These are phyloP conservation scores for Phytophthora capsici DNA, from an alignment of 352 stramenopile genomes.

Conservation along the genomic window DNA sequence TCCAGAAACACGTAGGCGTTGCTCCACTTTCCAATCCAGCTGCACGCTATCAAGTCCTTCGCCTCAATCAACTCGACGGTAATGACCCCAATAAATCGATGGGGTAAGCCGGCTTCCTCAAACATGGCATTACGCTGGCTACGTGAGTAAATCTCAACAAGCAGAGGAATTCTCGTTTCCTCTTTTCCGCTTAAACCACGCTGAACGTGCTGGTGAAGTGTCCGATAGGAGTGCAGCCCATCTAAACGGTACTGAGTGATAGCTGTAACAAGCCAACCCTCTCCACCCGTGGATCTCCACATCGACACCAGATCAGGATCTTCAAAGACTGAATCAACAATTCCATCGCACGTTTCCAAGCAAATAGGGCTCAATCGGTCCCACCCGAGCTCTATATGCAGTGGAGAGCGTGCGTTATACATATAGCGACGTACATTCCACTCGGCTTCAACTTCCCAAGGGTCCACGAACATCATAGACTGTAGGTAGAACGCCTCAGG, in stretches of 20 bases:
- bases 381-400: slow-evolving; percentile 79
- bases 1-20: slow-evolving; percentile 82
- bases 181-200: slow-evolving; percentile 51
- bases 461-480: slow-evolving; percentile 85
- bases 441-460: slow-evolving; percentile 83
- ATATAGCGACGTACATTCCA: slow-evolving; percentile 70
- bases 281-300: slow-evolving; percentile 73
- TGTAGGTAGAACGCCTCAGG: slow-evolving; percentile 44
- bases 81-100: slow-evolving; percentile 77
- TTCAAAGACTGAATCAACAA: slow-evolving; percentile 67
- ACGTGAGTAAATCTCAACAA: slow-evolving; percentile 73
- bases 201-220: slow-evolving; percentile 38
- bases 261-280: slow-evolving; percentile 83
- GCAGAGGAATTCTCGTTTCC: slow-evolving; percentile 52
- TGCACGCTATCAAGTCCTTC: slow-evolving; percentile 73
- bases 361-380: slow-evolving; percentile 75
- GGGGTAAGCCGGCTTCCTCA: slow-evolving; percentile 70
- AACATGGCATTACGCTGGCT: slow-evolving; percentile 85
- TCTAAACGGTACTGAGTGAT: slow-evolving; percentile 84
- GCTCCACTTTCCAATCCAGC: slow-evolving; percentile 72
- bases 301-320: slow-evolving; percentile 69
- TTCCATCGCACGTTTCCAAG: slow-evolving; percentile 65
- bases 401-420: slow-evolving; percentile 47
- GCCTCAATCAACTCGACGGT: slow-evolving; percentile 76
- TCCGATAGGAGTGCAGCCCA: slow-evolving; percentile 64